Conservation (phyloP, 805 yeast genomes). For the Scheffersomyces amazonensis region DNA sequence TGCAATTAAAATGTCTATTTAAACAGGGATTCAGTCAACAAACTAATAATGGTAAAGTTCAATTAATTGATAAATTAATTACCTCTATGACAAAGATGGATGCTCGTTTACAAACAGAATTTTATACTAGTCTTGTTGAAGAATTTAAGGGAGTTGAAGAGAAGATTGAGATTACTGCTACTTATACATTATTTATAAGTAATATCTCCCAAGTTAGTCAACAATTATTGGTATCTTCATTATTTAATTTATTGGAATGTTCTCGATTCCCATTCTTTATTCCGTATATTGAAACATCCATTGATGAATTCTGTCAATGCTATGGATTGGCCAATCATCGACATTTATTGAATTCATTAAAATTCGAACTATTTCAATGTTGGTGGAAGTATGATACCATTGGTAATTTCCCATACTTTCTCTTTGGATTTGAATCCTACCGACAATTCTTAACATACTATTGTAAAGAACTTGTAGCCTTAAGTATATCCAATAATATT, state of each 20-base stretch:
- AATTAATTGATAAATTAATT: slow-evolving; percentile 13
- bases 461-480: not conserved
- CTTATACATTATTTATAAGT: slow-evolving; percentile 36
- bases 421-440: slow-evolving; percentile 32
- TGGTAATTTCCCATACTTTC: slow-evolving; percentile 34
- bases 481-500: not conserved
- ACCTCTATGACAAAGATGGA: not conserved
- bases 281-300: slow-evolving; percentile 24
- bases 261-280: slow-evolving; percentile 26
- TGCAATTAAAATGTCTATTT: no score
- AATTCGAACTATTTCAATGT: slow-evolving; percentile 35
- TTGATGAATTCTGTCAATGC: slow-evolving; percentile 18
- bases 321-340: slow-evolving; percentile 9
- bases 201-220: slow-evolving; percentile 26
- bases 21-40: no score
- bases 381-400: slow-evolving; percentile 41
- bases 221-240: slow-evolving; percentile 26
- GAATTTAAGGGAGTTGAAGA: slow-evolving; percentile 34
- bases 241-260: slow-evolving; percentile 43
- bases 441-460: not conserved
- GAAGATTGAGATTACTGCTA: slow-evolving; percentile 34
- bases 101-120: not conserved
- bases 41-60: slow-evolving; percentile 17
- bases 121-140: slow-evolving; percentile 26
- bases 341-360: slow-evolving; percentile 26